Conservation (phyloP, 2,329 filamentous ascomycete genomes). For the Berkeleyomyces basicola region DNA sequence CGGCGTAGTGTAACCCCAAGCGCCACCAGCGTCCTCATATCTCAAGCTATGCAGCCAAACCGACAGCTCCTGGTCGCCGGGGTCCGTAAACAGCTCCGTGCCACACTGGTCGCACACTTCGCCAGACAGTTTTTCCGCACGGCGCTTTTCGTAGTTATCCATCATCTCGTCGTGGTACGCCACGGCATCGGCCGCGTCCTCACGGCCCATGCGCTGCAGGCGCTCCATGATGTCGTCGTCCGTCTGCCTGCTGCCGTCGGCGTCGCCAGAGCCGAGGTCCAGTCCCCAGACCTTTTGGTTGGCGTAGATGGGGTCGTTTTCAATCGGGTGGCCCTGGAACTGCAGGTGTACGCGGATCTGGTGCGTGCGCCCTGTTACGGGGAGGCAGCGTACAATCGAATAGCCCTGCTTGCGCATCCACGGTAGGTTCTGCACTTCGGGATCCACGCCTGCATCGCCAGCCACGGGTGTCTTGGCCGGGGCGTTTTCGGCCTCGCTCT, state of each 20-base stretch:
- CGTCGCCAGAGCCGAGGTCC: conserved; percentile 51
- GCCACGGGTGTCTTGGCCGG: conserved; percentile 7
- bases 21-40: conserved; percentile 69
- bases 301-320: conserved; percentile 95
- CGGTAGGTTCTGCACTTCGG: conserved; percentile 20
- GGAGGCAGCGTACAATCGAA: conserved; percentile 85
- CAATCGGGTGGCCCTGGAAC: conserved; percentile 84
- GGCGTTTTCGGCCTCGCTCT: conserved; percentile 17
- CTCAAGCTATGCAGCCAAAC: conserved; percentile 86
- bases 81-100: conserved; percentile 85
- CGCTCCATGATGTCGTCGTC: conserved; percentile 84
- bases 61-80: conserved; percentile 73
- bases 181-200: conserved; percentile 76
- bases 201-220: conserved; percentile 80
- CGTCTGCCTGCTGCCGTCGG: conserved; percentile 49
- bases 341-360: conserved; percentile 91
- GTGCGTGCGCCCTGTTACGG: conserved; percentile 85
- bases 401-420: conserved; percentile 56
- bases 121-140: conserved; percentile 87
- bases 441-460: conserved; percentile 7
- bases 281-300: conserved; percentile 85
- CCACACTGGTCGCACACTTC: conserved; percentile 64
- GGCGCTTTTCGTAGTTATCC: conserved; percentile 72
- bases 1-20: conserved; percentile 75
- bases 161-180: conserved; percentile 93